A percentile compares a stretch with the other conserved stretches of the same genome.
Evolutionary conservation across 768 basidiomycete genomes (phyloP).

Genomic region (Rhizopogon roseolus): DNA sequence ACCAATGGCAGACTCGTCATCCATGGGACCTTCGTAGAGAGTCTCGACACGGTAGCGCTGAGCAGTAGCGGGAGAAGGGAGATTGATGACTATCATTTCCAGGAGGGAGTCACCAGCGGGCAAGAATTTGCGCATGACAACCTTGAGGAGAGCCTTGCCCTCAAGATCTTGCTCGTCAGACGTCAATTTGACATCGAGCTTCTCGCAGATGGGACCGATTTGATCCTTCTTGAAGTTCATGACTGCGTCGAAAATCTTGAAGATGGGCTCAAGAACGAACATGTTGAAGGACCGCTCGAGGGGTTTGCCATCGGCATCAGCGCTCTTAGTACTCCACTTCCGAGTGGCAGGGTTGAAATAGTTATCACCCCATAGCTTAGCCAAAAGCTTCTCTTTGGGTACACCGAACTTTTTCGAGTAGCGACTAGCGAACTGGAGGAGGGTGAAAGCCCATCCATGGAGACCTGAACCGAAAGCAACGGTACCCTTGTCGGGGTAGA

Average conservation of each 20-base stretch:
- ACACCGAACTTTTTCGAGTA: conserved; percentile 99
- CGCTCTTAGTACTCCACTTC: conserved; percentile 87
- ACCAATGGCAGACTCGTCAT: conserved; percentile 98
- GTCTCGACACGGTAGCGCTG: conserved; percentile 99
- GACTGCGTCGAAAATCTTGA: conserved; percentile 95
- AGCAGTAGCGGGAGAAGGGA: conserved; percentile 95
- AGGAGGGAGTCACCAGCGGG: conserved; percentile 97
- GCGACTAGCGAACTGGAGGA: conserved; percentile 91
- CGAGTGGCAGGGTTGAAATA: conserved; percentile 96
- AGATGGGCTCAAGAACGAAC: conserved; percentile 99
- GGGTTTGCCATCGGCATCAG: conserved; percentile 77
- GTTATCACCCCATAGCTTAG: conserved; percentile 98
- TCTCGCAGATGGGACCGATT: conserved; percentile 81
- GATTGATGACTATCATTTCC: conserved; percentile 99
- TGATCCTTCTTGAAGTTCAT: conserved; percentile 99
- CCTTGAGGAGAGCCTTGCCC: conserved; percentile 94
- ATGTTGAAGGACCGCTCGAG: conserved; percentile 98
- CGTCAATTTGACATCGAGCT: conserved; percentile 90
- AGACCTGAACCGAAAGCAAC: conserved; percentile 99
- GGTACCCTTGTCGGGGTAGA: conserved; percentile 97
- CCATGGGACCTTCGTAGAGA: conserved; percentile 99
- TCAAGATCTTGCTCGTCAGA: conserved; percentile 90
- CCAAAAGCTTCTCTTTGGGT: conserved; percentile 98
- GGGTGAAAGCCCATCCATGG: conserved; percentile 99
- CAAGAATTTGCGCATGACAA: conserved; percentile 98